Base-by-base conservation (phyloP, 257 asterid species). In the Solanum sejunctum region DNA sequence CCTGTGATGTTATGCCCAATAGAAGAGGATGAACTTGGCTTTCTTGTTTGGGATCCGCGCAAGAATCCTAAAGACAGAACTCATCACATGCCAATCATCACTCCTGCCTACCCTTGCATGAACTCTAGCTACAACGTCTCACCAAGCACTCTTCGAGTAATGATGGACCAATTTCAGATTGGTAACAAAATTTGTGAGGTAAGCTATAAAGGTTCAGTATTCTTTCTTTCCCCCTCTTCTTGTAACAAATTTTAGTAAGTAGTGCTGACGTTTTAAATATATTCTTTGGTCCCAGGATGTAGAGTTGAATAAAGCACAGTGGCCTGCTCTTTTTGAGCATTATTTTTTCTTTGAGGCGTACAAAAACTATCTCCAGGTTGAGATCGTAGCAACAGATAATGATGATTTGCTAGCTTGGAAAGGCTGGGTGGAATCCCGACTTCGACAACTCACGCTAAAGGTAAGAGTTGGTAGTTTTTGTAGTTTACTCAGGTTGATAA, bases 21-120 rank as follows among this genome's bases (percentile, higher is more conserved):
- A 58, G 88, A 82, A 71, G 91, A 87, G 80, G 91, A 86, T 52
- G 85, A 89, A 60, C 88, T 87, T 67, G 91, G 91, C 23, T 85
- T 89, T 70, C 88, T 52, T 64, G 87, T 89, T 47, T 89, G 91
- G 91, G 91, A 89, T 89, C 90, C 90, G 16, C 86, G 91, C 66
- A 87, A 86, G 87, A 85, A 89, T 82, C 86, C 85, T 0, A 84
- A 86, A 83, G 91, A 89, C 80, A 67, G 88, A 70, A 85, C 54
- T 80, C 91, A 89, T 84, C 84, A 85, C 86, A 89, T 89, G 91
- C 91, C 91, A 63, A 89, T 89, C 80, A 89, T 89, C 51, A 89
- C 90, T 67, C 91, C 91, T 69, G 91, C 91, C 10, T 87, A 87
- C 84, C 91, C 90, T 41, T 89, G 85, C 89, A 89, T 86, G 92